Conservation (phyloP, 1,284 basidiomycete genomes). For the Austroboletus novae-zelandiae region DNA sequence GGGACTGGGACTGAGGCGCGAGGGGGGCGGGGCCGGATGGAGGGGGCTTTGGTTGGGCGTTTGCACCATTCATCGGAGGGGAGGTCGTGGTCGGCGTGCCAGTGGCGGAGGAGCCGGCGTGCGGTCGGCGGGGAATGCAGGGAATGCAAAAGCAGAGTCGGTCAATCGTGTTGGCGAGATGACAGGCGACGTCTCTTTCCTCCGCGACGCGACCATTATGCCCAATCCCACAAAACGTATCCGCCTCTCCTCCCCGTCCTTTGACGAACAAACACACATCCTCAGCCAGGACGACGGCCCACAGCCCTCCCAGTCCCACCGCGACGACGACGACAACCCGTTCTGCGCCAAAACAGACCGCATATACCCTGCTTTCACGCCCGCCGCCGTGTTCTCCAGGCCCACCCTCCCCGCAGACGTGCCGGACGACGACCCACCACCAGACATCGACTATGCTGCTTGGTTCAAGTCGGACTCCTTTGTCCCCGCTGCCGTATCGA, state of each 20-base stretch:
- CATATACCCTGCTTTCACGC: slow-evolving; percentile 19
- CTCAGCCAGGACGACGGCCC: slow-evolving; percentile 57
- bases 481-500: slow-evolving; percentile 28
- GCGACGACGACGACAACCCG: slow-evolving; percentile 47
- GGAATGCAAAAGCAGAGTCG: slow-evolving; percentile 25
- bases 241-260: slow-evolving; percentile 67
- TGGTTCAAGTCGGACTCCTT: slow-evolving; percentile 57
- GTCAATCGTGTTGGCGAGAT: slow-evolving; percentile 25
- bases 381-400: slow-evolving; percentile 13
- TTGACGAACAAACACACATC: slow-evolving; percentile 53
- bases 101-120: slow-evolving; percentile 7
- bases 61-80: slow-evolving; percentile 33
- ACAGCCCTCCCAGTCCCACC: slow-evolving; percentile 40
- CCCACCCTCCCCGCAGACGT: not conserved
- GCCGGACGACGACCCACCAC: slow-evolving; percentile 30
- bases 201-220: not conserved
- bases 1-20: not conserved
- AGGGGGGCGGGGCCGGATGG: slow-evolving; percentile 58
- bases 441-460: slow-evolving; percentile 47
- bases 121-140: slow-evolving; percentile 27
- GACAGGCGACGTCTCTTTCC: not conserved
- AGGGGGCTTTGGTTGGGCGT: slow-evolving; percentile 36
- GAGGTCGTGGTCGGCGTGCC: slow-evolving; percentile 1
- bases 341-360: slow-evolving; percentile 31
- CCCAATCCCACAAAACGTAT: slow-evolving; percentile 45